Conservation (phyloP, 805 yeast species). For the Nakazawaea holstii region DNA sequence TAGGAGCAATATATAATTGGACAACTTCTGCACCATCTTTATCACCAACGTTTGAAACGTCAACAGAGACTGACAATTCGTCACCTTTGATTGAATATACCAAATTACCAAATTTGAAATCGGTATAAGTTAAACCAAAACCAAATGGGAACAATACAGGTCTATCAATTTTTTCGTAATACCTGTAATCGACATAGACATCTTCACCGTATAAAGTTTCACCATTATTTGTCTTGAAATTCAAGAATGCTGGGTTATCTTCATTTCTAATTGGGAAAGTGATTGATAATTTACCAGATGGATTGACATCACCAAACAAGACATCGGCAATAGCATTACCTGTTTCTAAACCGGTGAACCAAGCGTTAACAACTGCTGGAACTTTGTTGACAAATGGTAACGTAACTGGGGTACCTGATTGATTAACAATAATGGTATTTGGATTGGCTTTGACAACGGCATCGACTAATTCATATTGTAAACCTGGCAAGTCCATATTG, state of each 20-base stretch:
- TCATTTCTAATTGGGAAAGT: slow-evolving; percentile 46
- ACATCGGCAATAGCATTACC: slow-evolving; percentile 60
- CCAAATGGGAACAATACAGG: slow-evolving; percentile 58
- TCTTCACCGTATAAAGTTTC: slow-evolving; percentile 59
- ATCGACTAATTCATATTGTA: slow-evolving; percentile 37
- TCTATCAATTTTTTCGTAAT: slow-evolving; percentile 45
- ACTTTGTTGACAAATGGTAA: slow-evolving; percentile 46
- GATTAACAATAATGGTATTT: slow-evolving; percentile 48
- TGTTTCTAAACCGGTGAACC: slow-evolving; percentile 53
- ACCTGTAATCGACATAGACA: slow-evolving; percentile 58
- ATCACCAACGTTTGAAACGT: slow-evolving; percentile 43
- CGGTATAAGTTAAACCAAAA: slow-evolving; percentile 55
- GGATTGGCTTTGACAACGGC: slow-evolving; percentile 42
- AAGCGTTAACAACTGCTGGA: slow-evolving; percentile 43
- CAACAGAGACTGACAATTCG: slow-evolving; percentile 25
- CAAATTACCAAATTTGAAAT: slow-evolving; percentile 37
- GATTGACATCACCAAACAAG: slow-evolving; percentile 54
- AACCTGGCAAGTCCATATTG: slow-evolving; percentile 45
- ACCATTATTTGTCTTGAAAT: slow-evolving; percentile 46
- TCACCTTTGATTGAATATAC: slow-evolving; percentile 21
- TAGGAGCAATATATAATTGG: slow-evolving; percentile 41
- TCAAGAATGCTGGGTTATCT: slow-evolving; percentile 54
- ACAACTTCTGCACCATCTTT: slow-evolving; percentile 48
- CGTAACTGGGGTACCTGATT: slow-evolving; percentile 58
- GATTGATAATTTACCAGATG: slow-evolving; percentile 53